phyloP scores from a whole-genome alignment of 148 eudicot genomes.

The Rhododendron williamsianum region DNA sequence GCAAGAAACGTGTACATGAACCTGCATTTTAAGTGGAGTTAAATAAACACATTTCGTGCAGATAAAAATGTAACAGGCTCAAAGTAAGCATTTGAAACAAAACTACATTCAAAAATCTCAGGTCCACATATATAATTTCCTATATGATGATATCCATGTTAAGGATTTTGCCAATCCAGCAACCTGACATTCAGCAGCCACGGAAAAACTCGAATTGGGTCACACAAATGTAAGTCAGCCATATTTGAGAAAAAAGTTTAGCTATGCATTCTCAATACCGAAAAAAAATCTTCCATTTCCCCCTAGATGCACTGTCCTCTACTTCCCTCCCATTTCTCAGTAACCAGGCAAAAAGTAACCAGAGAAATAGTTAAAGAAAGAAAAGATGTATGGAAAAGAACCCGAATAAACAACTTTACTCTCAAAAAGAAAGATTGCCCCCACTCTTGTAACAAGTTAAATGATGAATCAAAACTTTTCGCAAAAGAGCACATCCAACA shows the following conservation, averaged over 20 bases:
- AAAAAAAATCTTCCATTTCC: neutral
- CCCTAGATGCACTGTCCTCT: neutral
- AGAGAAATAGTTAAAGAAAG: neutral
- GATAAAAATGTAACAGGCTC: neutral
- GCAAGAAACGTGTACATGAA: slow-evolving; percentile 68
- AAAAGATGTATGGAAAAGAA: neutral
- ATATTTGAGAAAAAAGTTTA: neutral
- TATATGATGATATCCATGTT: neutral
- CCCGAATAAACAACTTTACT: neutral
- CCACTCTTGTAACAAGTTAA: neutral
- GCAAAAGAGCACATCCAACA: neutral
- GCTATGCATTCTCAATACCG: neutral
- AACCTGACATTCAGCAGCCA: neutral
- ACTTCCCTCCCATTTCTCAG: neutral
- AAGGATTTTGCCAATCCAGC: neutral
- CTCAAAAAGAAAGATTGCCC: neutral
- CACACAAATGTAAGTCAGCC: neutral
- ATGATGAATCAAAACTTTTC: neutral
- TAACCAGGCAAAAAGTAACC: neutral
- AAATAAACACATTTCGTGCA: neutral
- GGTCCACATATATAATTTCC: neutral
- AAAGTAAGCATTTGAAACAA: neutral
- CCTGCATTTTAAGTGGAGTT: slow-evolving; percentile 33
- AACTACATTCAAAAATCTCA: neutral
- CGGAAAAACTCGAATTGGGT: neutral